phyloP scores from a whole-genome alignment of 495 filamentous ascomycete genomes.

The Venustampulla echinocandica region DNA sequence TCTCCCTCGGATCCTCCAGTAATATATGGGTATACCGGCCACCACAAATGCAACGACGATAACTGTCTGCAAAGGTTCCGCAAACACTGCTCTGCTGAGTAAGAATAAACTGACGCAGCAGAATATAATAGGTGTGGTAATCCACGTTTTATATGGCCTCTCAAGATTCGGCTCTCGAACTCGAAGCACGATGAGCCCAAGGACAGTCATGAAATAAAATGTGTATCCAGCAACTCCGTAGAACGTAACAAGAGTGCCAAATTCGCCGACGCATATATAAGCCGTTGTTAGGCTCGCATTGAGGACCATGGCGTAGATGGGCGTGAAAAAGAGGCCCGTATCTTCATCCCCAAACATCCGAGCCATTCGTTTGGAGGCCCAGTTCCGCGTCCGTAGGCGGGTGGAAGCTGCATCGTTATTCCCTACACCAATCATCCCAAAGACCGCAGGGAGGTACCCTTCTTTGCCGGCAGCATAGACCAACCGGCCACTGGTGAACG shows the following conservation, averaged over 20 bases:
- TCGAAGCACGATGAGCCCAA: constrained; percentile 83
- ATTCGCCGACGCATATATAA: constrained; percentile 83
- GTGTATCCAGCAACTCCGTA: constrained; percentile 95
- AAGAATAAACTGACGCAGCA: constrained; percentile 96
- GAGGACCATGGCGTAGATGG: constrained; percentile 79
- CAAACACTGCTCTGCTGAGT: constrained; percentile 76
- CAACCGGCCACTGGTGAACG: constrained; percentile 85
- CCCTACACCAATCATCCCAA: constrained; percentile 74
- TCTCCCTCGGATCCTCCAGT: constrained; percentile 63
- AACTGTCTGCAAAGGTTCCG: constrained; percentile 80
- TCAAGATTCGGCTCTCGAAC: constrained; percentile 84
- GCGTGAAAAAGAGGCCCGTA: constrained; percentile 68
- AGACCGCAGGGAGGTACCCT: constrained; percentile 79
- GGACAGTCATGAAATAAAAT: constrained; percentile 93
- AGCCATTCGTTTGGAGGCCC: constrained; percentile 47
- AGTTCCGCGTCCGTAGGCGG: constrained; percentile 48
- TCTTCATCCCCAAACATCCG: constrained; percentile 52
- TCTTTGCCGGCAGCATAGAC: constrained; percentile 94
- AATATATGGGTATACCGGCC: constrained; percentile 79
- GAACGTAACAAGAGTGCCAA: constrained; percentile 85
- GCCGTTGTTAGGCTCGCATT: constrained; percentile 61
- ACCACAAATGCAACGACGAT: constrained; percentile 77
- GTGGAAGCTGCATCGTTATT: constrained; percentile 25
- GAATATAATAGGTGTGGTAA: constrained; percentile 92
- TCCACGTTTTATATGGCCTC: constrained; percentile 89